Evolutionary conservation across 2,329 filamentous ascomycete genomes (phyloP), one percentile per base, ranked within the genome.

Genomic region (Epichloe sibirici): DNA sequence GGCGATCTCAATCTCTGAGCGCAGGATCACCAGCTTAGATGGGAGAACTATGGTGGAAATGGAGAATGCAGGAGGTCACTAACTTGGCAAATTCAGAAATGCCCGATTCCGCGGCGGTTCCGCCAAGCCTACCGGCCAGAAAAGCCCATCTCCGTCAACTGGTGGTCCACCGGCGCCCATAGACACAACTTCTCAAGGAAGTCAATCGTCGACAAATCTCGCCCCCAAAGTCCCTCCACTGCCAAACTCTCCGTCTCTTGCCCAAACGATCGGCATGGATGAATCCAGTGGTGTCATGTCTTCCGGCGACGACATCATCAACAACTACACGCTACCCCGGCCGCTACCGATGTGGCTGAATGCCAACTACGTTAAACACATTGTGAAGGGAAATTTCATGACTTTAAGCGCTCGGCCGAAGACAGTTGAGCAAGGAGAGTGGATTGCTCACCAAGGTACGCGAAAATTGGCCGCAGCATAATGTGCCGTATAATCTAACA

Each of bases 371-470:
- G 84, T 86, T 51, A 87, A 85, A 65, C 83, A 95, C 63, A 95
- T 95, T 58, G 90, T 96, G 63, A 95, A 91, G 74, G 91, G 91
- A 55, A 97, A 96, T 73, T 96, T 97, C 66, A 89, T 95, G 85
- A 96, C 91, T 11, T 72, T 97, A 55, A 94, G 90, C 62, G 89
- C 90, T 48, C 86, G 90, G 65, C 91, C 91, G 23, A 90, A 91
- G 73, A 90, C 93, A 53, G 88, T 96, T 45, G 91, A 96, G 63
- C 83, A 89, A 65, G 91, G 89, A 59, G 91, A 97, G 70, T 97
- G 91, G 91, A 79, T 96, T 61, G 90, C 90, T 57, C 89, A 96
- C 69, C 91, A 96, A 76, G 84, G 91, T 95, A 76, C 65, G 72
- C 62, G 15, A 43, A 34, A 44, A 12, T 21, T 42, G 5, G n/a